Evolutionary conservation across 768 basidiomycete genomes (phyloP).

Genomic region (Leccinum boreale): DNA sequence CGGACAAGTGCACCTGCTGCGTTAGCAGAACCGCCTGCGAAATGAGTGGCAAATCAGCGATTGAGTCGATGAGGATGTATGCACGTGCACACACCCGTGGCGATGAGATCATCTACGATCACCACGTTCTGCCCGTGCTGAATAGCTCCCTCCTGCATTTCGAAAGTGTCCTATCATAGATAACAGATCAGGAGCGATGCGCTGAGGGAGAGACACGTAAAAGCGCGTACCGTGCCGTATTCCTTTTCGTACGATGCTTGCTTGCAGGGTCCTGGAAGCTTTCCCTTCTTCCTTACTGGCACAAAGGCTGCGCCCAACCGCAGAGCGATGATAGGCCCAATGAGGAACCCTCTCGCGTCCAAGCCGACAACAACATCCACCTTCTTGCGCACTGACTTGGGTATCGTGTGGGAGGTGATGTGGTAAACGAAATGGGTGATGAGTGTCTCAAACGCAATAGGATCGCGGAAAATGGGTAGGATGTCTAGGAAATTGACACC

Average conservation of each 20-base stretch:
- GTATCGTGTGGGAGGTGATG: conserved; percentile 74
- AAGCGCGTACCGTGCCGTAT: conserved; percentile 74
- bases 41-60: conserved; percentile 6
- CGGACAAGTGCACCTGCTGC: conserved; percentile 89
- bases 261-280: conserved; percentile 86
- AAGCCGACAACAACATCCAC: conserved; percentile 93
- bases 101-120: conserved; percentile 93
- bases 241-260: conserved; percentile 85
- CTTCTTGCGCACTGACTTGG: conserved; percentile 54
- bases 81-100: conserved; percentile 65
- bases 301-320: conserved; percentile 93
- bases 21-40: conserved; percentile 82
- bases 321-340: conserved; percentile 90
- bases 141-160: conserved; percentile 90
- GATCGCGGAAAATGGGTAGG: conserved; percentile 87
- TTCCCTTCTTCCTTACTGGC: conserved; percentile 91
- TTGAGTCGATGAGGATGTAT: not conserved
- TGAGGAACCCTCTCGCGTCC: conserved; percentile 93
- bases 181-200: conserved; percentile 1
- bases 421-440: conserved; percentile 88
- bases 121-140: conserved; percentile 78
- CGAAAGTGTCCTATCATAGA: conserved; percentile 77
- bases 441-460: conserved; percentile 83
- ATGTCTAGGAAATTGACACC: conserved; percentile 93
- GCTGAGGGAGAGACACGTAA: not conserved